These are phyloP conservation scores for Polyrhizophydium stewartii DNA, from an alignment of 371 early-diverging fungal species.

Conservation along the genomic window DNA sequence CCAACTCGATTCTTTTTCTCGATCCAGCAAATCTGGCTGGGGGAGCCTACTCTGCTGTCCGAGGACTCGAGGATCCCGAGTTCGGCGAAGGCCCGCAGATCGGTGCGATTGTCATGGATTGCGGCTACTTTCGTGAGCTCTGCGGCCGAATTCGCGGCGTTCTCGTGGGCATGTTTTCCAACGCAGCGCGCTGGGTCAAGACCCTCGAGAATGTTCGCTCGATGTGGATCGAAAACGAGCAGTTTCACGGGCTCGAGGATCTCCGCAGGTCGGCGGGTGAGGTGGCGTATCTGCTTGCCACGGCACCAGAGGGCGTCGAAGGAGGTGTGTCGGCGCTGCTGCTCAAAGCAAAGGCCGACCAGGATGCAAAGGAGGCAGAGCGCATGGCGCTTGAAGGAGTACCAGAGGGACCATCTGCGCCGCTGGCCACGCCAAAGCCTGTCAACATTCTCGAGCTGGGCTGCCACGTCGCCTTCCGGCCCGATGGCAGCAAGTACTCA, in stretches of 20 bases:
- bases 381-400: background rate
- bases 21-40: conserved; percentile 39
- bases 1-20: conserved; percentile 48
- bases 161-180: conserved; percentile 45
- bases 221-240: conserved; percentile 49
- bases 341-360: conserved; percentile 2
- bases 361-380: background rate
- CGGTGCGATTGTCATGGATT: conserved; percentile 39
- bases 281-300: conserved; percentile 29
- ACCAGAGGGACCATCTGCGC: no score
- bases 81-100: conserved; percentile 47
- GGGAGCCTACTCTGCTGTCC: conserved; percentile 37
- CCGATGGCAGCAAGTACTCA: conserved; percentile 30
- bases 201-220: conserved; percentile 34
- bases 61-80: conserved; percentile 45
- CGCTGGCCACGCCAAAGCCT: background rate
- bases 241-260: conserved; percentile 26
- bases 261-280: conserved; percentile 30
- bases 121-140: conserved; percentile 44
- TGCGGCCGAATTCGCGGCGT: conserved; percentile 51
- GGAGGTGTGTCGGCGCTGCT: conserved; percentile 26
- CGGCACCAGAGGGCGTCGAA: conserved; percentile 11
- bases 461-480: conserved; percentile 17
- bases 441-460: conserved; percentile 27
- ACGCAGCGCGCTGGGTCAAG: conserved; percentile 41